Evolutionary conservation across 306 rosid genomes (phyloP).

Genomic region (Casuarina equisetifolia): DNA sequence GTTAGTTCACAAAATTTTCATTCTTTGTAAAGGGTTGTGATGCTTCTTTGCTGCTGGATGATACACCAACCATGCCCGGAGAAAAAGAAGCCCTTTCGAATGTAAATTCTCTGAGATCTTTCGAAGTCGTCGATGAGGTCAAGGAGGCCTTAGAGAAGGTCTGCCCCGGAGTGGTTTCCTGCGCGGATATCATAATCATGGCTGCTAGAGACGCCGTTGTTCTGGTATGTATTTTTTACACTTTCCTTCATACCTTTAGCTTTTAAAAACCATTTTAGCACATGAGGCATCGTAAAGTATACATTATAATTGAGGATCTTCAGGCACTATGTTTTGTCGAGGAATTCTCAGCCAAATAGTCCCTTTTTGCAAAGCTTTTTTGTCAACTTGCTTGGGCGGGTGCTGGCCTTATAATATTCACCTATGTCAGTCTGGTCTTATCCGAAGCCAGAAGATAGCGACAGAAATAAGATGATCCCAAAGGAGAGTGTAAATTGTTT

Average conservation of each 20-base stretch:
- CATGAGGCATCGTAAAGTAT: not conserved
- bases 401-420: not conserved
- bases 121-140: slow-evolving; percentile 67
- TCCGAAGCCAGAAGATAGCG: not conserved
- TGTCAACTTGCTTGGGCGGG: not conserved
- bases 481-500: not conserved
- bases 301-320: not conserved
- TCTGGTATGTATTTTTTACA: slow-evolving; percentile 36
- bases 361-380: not conserved
- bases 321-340: not conserved
- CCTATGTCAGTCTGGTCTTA: not conserved
- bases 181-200: slow-evolving; percentile 85
- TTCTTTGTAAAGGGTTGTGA: slow-evolving; percentile 66
- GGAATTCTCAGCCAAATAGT: not conserved
- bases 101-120: slow-evolving; percentile 77
- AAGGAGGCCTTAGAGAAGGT: slow-evolving; percentile 62
- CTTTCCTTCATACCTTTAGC: too few relatives aligned
- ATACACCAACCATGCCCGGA: slow-evolving; percentile 75
- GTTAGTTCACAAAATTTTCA: not conserved
- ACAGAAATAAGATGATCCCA: not conserved
- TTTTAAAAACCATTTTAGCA: too few relatives aligned
- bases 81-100: slow-evolving; percentile 79
- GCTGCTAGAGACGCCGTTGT: slow-evolving; percentile 87
- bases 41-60: slow-evolving; percentile 87
- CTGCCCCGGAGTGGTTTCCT: slow-evolving; percentile 82